Base-by-base conservation (phyloP, 768 basidiomycete genomes). In the Mycena indigotica region DNA sequence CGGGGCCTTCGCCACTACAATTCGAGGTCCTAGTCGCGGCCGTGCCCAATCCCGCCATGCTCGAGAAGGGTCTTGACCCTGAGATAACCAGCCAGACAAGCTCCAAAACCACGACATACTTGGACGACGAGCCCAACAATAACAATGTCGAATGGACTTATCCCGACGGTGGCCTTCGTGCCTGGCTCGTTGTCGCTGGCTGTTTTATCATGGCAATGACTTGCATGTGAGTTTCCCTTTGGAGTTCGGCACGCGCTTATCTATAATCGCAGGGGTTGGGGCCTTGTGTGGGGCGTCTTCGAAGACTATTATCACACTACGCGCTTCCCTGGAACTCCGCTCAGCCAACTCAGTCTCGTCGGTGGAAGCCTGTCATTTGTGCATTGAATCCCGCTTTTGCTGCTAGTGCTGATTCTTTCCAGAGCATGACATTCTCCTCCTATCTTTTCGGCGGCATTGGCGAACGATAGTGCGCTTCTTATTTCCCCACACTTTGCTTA, bases 171-270 rank as follows among this genome's bases (percentile, higher is more conserved):
- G 68, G 69, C 0, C 52, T 67, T 5, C 60, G 67, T 15, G 71
- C 68, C 0, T 72, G 71, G 71, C 56, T 71, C 3, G 70, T 72
- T 10, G 68, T 74, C n/a, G 40, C 67, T 4, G 73, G 71, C 0
- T 71, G 71, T 59, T 67, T 68, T 57, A 62, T 69, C 3, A 69
- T 67, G 63, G 62, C 69, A 0, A 63, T 54, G 4, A 70, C 69
- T 15, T 69, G 64, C 65, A 63, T 68, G 71, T 70, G 59, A 38
- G 66, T 53, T 30, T 28, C 39, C 32, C 26, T 39, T 28, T n/a
- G 3, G 21, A 3, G 10, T 17, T 24, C 41, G 52, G 24, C 13
- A 19, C 41, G 8, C 26, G 24, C 32, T 30, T 17, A 45, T n/a
- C 15, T 26, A 25, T 28, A n/a, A 38, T 24, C 13, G 5, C 26